Percentiles rank a stretch among this genome's conserved stretches.
Conservation (phyloP, 805 yeast genomes). For the Sugiyamaella boreocaroliniensis region DNA sequence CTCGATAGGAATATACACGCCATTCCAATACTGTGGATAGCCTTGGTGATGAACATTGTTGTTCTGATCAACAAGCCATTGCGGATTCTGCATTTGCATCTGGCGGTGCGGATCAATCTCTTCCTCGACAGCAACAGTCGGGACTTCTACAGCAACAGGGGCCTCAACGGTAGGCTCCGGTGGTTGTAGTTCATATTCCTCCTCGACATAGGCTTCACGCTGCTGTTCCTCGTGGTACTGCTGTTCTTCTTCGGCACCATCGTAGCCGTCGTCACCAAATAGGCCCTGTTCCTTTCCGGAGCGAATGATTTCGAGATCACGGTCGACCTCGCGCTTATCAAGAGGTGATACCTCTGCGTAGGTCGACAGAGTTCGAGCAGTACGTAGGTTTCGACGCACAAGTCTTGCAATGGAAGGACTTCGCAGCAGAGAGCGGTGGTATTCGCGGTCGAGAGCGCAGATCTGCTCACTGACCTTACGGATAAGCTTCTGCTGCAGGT, state of each 20-base stretch:
- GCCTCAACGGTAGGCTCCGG: neutral
- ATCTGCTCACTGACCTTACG: conserved; percentile 18
- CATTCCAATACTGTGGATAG: neutral
- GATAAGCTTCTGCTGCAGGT: conserved; percentile 22
- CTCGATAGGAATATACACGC: neutral
- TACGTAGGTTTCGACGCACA: conserved; percentile 24
- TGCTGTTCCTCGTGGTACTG: neutral
- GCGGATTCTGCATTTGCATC: neutral
- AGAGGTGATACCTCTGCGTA: conserved; percentile 18
- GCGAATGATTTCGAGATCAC: conserved; percentile 13
- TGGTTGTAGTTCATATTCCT: neutral
- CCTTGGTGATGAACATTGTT: neutral
- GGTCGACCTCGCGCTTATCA: conserved; percentile 15
- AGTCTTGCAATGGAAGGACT: conserved; percentile 19
- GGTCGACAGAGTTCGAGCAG: conserved; percentile 19
- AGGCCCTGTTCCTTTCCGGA: conserved; percentile 16
- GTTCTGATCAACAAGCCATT: neutral
- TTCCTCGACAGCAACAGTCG: neutral
- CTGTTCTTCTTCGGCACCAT: conserved; percentile 7
- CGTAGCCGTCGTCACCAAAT: conserved; percentile 6
- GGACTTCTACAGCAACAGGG: neutral
- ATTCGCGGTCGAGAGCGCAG: conserved; percentile 23
- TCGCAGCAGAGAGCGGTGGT: conserved; percentile 11
- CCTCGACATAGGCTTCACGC: neutral
- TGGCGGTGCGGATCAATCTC: neutral